Evolutionary conservation across 176 grass and related monocot genomes (phyloP), one percentile per base, ranked within the genome.

Genomic region (Bothriochloa decipiens): DNA sequence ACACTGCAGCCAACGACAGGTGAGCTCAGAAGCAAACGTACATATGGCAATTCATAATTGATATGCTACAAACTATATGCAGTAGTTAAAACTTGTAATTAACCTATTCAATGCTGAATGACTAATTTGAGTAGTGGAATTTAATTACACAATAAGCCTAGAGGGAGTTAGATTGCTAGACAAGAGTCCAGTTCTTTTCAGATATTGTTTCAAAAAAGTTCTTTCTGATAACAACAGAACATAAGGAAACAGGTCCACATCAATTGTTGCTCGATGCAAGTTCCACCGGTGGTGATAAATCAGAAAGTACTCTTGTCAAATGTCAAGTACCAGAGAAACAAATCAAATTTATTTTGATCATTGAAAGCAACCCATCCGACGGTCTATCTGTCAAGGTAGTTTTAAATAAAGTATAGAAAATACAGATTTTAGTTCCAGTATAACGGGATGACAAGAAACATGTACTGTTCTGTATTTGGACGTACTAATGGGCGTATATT

Each of bases 1-100:
- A 97, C 70, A 84, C 95, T 97, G 89, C 79, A 89, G 70, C 33
- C 46, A 17, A 78, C 1, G 87, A 26, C 8, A 13, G 13, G 18
- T 45, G 26, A 45, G 13, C 61, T 46, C 47, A 42, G 10, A 42
- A 40, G 39, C 39, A 40, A 40, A 40, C 7, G 6, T 40, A 40
- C 8, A 40, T 40, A 7, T 40, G 39, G 39, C 39, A 40, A 40
- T 40, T 40, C 39, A 16, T 47, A 49, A 52, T 52, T 52, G 1
- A 52, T 1, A 52, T 52, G 47, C 47, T 6, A 52, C 15, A 52
- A 52, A 18, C 46, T 55, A 57, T 3, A 47, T 47, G 11, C 2
- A 2, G 25, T 5, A 61, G 10, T 46, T 37, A n/a, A 62, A 23
- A 4, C 11, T 20, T 35, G 2, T 55, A 68, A 22, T 68, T 15